phyloP scores from a whole-genome alignment of 73 alveolate species.

The Paramecium sexaurelia region DNA sequence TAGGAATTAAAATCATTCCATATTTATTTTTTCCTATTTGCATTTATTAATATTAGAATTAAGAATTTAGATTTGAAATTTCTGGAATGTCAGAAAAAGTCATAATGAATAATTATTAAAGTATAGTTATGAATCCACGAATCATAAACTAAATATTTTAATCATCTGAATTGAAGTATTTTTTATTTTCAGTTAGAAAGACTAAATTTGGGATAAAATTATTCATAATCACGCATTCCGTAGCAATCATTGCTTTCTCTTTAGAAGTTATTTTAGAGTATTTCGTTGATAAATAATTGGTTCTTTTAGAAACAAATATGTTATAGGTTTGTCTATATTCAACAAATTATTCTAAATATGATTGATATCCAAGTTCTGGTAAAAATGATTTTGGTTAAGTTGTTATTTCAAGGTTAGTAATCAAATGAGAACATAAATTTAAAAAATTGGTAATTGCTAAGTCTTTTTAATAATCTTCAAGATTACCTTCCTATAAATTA shows the following conservation, averaged over 20 bases:
- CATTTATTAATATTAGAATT: neutral
- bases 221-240: neutral
- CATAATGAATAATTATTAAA: neutral
- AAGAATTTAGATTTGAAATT: neutral
- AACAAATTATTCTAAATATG: neutral
- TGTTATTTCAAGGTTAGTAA: neutral
- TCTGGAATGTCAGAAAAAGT: neutral
- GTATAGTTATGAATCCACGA: neutral
- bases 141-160: neutral
- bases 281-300: neutral
- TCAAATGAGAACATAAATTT: neutral
- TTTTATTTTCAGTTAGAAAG: constrained; percentile 7
- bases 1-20: neutral
- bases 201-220: constrained; percentile 13
- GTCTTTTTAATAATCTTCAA: neutral
- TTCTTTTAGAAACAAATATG: constrained; percentile 1
- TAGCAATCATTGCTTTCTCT: neutral
- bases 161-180: neutral
- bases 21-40: neutral
- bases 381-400: neutral
- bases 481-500: neutral
- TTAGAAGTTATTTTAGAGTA: neutral
- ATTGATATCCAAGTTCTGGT: neutral
- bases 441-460: neutral
- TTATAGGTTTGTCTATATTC: neutral